A percentile compares a stretch with the other conserved stretches of the same genome.
Evolutionary conservation across 192 early-diverging fungal genomes (phyloP).

Genomic region (Backusella psychrophila): DNA sequence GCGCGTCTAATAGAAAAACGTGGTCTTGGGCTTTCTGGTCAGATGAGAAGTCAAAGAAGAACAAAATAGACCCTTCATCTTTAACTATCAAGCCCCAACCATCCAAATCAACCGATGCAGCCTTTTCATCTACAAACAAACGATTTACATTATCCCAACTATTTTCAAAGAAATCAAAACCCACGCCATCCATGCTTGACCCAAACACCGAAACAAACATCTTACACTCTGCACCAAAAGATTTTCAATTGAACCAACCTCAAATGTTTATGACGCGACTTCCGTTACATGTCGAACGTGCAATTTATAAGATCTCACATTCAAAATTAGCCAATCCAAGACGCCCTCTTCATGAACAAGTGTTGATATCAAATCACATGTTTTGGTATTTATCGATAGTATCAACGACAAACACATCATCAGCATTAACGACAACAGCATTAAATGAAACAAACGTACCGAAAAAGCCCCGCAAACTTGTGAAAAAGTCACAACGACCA

Average conservation of each 20-base stretch:
- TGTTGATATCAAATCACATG: slow-evolving; percentile 78
- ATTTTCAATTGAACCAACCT: slow-evolving; percentile 17
- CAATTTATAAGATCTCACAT: slow-evolving; percentile 70
- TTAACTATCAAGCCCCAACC: background rate
- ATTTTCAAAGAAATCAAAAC: slow-evolving; percentile 6
- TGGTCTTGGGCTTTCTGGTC: slow-evolving; percentile 22
- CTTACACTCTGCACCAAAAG: slow-evolving; percentile 16
- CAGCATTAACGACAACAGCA: slow-evolving; percentile 24
- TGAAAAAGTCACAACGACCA: slow-evolving; percentile 4
- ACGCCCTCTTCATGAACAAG: slow-evolving; percentile 70
- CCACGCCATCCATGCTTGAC: background rate
- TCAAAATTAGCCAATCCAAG: slow-evolving; percentile 77
- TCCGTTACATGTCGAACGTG: slow-evolving; percentile 76
- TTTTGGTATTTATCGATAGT: slow-evolving; percentile 80
- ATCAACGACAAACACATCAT: background rate
- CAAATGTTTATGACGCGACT: slow-evolving; percentile 42
- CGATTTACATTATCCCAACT: slow-evolving; percentile 1
- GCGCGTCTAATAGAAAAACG: background rate
- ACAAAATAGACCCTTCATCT: background rate
- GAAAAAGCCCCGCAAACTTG: slow-evolving; percentile 23
- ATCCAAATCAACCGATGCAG: background rate
- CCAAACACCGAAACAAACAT: slow-evolving; percentile 8
- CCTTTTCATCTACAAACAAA: background rate
- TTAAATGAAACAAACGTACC: background rate
- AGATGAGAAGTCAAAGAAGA: slow-evolving; percentile 25